Conservation (phyloP, 2,329 filamentous ascomycete genomes). For the Colletotrichum spaethianum region DNA sequence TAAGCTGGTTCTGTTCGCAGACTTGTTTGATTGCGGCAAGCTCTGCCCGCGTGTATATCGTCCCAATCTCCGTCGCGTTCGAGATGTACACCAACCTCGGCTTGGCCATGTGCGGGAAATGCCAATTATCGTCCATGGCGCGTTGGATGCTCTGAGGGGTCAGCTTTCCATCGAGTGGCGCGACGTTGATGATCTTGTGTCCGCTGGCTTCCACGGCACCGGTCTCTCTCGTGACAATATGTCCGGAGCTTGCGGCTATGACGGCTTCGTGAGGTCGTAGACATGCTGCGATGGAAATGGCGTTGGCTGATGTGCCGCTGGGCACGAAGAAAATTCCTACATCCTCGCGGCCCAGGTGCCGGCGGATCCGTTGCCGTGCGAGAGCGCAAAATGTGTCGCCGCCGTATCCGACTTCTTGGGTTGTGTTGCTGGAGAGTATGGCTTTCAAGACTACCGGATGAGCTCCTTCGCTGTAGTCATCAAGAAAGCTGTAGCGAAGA, state of each 20-base stretch:
- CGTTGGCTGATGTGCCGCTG: conserved; percentile 66
- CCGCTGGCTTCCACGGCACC: conserved; percentile 66
- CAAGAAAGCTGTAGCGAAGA: conserved; percentile 60
- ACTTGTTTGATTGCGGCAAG: conserved; percentile 57
- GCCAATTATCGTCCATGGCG: conserved; percentile 62
- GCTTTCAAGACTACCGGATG: conserved; percentile 65
- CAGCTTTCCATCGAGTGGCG: conserved; percentile 62
- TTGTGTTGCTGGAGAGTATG: conserved; percentile 58
- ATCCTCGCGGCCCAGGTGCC: conserved; percentile 49
- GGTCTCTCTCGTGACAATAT: conserved; percentile 64
- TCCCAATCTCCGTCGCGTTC: conserved; percentile 66
- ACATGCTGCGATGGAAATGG: conserved; percentile 66
- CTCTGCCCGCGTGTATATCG: conserved; percentile 61
- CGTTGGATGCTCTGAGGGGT: conserved; percentile 58
- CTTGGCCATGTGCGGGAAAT: conserved; percentile 66
- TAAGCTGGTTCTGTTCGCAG: conserved; percentile 57
- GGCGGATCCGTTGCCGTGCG: conserved; percentile 56
- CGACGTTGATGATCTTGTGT: conserved; percentile 66
- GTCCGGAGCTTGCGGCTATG: conserved; percentile 63
- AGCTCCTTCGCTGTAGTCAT: conserved; percentile 67
- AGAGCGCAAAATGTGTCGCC: conserved; percentile 59
- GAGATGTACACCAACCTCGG: conserved; percentile 67
- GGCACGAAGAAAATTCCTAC: conserved; percentile 66
- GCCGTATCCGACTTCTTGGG: conserved; percentile 64
- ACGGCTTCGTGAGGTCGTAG: conserved; percentile 65